phyloP scores from a whole-genome alignment of 208 protist genomes.

The Wallacemonas collosoma region DNA sequence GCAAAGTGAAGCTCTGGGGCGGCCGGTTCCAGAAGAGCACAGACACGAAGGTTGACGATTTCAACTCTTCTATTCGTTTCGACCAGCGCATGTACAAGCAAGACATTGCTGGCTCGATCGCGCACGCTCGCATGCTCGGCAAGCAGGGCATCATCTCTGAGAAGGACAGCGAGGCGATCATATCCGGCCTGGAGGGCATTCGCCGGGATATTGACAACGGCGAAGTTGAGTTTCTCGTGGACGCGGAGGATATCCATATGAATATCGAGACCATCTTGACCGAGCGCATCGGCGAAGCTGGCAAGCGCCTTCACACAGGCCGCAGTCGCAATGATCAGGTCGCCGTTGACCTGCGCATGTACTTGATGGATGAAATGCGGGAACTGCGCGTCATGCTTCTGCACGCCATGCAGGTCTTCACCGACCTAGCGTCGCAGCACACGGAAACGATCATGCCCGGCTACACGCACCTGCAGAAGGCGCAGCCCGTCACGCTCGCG shows the following conservation, averaged over 20 bases:
- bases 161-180: slow-evolving; percentile 31
- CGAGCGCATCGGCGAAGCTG: slow-evolving; percentile 32
- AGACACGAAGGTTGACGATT: slow-evolving; percentile 35
- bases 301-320: slow-evolving; percentile 36
- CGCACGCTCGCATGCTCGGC: slow-evolving; percentile 35
- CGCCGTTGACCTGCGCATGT: slow-evolving; percentile 35
- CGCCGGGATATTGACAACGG: slow-evolving; percentile 28
- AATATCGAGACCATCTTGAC: slow-evolving; percentile 37
- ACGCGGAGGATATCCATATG: slow-evolving; percentile 40
- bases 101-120: slow-evolving; percentile 37
- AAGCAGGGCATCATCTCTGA: slow-evolving; percentile 32
- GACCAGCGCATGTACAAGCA: slow-evolving; percentile 40
- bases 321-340: slow-evolving; percentile 40
- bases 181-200: slow-evolving; percentile 25
- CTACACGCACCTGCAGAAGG: slow-evolving; percentile 41
- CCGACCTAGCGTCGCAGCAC: slow-evolving; percentile 26
- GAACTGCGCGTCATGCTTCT: slow-evolving; percentile 28
- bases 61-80: slow-evolving; percentile 39
- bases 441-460: slow-evolving; percentile 36
- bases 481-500: slow-evolving; percentile 36
- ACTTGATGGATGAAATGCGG: slow-evolving; percentile 28
- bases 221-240: slow-evolving; percentile 25
- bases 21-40: slow-evolving; percentile 39
- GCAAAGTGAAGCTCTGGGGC: slow-evolving; percentile 35
- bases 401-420: slow-evolving; percentile 25